Conservation (phyloP, 1,284 basidiomycete species). For the Moesziomyces antarcticus region DNA sequence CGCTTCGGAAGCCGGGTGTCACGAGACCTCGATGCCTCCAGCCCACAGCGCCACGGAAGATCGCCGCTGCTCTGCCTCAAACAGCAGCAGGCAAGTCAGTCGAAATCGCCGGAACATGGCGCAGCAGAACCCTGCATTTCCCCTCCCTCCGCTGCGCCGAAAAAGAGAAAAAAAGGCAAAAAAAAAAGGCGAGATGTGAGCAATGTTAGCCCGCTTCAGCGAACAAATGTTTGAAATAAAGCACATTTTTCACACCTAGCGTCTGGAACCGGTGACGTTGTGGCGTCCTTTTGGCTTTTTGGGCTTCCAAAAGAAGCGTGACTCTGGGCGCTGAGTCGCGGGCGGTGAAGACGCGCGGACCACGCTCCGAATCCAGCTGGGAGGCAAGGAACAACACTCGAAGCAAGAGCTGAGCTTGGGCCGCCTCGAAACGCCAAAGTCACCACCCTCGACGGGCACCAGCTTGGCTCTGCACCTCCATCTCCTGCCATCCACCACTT, state of each 20-base stretch:
- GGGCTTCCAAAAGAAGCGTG: too few species aligned
- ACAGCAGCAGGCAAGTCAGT: too few species aligned
- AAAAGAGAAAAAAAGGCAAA: background rate
- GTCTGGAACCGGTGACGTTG: too few species aligned
- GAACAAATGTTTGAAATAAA: too few species aligned
- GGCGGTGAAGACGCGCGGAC: constrained; percentile 10
- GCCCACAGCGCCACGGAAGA: too few species aligned
- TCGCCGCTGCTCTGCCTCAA: background rate
- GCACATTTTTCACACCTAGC: too few species aligned
- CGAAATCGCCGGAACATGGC: constrained; percentile 6
- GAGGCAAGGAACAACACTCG: background rate
- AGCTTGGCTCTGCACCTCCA: constrained; percentile 6
- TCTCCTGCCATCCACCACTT: constrained; percentile 6
- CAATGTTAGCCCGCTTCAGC: too few species aligned
- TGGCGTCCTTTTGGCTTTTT: too few species aligned
- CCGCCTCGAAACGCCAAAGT: background rate
- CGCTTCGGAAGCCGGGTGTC: background rate
- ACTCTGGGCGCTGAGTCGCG: too few species aligned
- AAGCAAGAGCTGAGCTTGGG: background rate
- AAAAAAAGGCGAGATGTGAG: background rate
- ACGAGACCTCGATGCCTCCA: background rate
- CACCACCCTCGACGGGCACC: background rate
- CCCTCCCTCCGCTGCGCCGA: background rate
- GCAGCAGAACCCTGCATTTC: constrained; percentile 16
- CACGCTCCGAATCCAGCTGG: constrained; percentile 3